A percentile compares a stretch with the other conserved stretches of the same genome.
Evolutionary conservation across 345 rosid species (phyloP).

Genomic region (Crucihimalaya himalaica): DNA sequence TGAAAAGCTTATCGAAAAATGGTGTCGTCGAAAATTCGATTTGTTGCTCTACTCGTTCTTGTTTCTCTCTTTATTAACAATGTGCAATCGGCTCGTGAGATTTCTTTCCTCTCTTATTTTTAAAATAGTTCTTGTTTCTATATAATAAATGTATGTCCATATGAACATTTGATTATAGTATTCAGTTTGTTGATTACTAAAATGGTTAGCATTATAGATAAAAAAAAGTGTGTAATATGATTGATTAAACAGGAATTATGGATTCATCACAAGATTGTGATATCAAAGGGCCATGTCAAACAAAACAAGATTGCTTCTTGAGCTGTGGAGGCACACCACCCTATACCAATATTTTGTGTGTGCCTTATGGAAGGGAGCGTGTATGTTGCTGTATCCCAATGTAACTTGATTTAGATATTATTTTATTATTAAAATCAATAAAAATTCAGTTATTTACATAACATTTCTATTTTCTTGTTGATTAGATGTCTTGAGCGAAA

Average conservation of each 20-base stretch:
- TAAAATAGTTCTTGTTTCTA: neutral
- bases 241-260: neutral
- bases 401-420: neutral
- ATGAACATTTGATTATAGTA: neutral
- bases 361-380: neutral
- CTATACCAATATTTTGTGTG: no score
- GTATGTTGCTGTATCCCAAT: neutral
- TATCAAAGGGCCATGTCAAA: neutral
- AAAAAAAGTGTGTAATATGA: neutral
- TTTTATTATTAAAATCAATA: no score
- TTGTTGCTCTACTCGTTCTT: constrained; percentile 1
- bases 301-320: neutral
- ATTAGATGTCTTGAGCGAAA: no score
- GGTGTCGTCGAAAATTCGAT: neutral
- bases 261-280: no score
- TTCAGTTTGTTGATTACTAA: neutral
- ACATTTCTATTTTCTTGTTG: neutral
- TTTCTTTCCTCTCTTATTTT: neutral
- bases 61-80: constrained; percentile 13
- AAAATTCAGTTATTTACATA: neutral
- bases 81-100: constrained; percentile 4
- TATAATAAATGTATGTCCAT: no score
- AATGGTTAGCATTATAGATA: neutral
- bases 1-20: neutral
- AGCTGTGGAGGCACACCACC: no score